These are phyloP conservation scores for Cryptococcus deneoformans DNA, from an alignment of 1,284 basidiomycete species.

Conservation along the genomic window DNA sequence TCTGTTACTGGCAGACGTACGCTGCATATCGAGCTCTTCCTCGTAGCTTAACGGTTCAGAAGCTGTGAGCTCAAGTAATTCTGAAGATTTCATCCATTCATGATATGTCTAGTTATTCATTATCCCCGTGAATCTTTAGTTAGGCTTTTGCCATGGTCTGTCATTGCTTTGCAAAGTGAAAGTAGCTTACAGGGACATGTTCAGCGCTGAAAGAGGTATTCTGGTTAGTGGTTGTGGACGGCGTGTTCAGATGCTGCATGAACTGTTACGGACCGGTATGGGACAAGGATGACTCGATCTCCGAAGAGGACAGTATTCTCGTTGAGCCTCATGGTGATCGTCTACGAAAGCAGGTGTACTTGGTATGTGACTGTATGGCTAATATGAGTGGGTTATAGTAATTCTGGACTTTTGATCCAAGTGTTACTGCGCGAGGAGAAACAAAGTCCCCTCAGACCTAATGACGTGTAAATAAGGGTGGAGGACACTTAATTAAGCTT, in stretches of 20 bases:
- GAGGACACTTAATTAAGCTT: not conserved
- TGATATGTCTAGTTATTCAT: conserved; percentile 67
- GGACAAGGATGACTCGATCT: conserved; percentile 63
- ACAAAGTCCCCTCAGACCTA: not conserved
- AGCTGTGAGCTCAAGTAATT: conserved; percentile 74
- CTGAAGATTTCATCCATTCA: conserved; percentile 81
- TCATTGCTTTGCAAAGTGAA: not conserved
- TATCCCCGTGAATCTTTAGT: not conserved
- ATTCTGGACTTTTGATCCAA: too few species aligned
- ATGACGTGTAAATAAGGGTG: not conserved
- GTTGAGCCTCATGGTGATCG: conserved; percentile 60
- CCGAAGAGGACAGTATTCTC: conserved; percentile 63
- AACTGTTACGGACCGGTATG: conserved; percentile 58
- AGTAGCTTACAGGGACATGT: conserved; percentile 59
- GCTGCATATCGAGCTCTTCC: conserved; percentile 90
- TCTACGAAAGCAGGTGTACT: not conserved
- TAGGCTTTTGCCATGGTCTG: not conserved
- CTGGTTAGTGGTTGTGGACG: not conserved
- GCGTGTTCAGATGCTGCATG: too few species aligned
- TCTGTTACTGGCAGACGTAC: conserved; percentile 53
- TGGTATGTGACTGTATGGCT: not conserved
- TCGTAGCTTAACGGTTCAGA: conserved; percentile 78
- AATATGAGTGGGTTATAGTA: not conserved
- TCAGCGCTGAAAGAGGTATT: conserved; percentile 48
- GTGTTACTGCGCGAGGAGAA: too few species aligned